These are phyloP conservation scores for Ophiosphaerella korrae DNA, from an alignment of 2,329 filamentous ascomycete genomes.

Conservation along the genomic window DNA sequence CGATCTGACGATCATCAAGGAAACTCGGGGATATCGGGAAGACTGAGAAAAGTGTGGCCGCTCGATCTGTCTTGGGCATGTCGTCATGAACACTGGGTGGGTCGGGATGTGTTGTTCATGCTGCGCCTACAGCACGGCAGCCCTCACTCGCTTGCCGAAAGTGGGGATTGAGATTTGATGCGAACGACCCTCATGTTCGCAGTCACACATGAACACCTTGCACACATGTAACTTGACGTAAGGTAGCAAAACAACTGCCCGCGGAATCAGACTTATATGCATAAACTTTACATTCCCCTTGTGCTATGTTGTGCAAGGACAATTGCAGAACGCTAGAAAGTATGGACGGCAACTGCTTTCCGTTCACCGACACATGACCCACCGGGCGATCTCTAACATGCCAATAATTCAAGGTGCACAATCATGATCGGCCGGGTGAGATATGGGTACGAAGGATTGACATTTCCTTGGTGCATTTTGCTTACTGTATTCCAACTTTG, in stretches of 20 bases:
- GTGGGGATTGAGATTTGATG: too few relatives aligned
- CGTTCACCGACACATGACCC: slow-evolving; percentile 18
- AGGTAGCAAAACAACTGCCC: not conserved
- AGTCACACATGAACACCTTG: not conserved
- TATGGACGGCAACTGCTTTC: slow-evolving; percentile 22
- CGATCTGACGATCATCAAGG: not conserved
- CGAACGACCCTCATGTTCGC: not conserved
- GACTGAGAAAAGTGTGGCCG: not conserved
- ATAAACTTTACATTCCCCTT: not conserved
- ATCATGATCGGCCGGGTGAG: slow-evolving; percentile 1
- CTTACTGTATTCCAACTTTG: slow-evolving; percentile 10
- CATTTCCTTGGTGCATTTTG: slow-evolving; percentile 11
- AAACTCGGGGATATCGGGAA: slow-evolving; percentile 1
- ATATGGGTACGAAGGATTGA: slow-evolving; percentile 10
- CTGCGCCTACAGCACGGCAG: too few relatives aligned
- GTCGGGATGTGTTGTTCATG: too few relatives aligned
- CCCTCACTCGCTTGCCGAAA: too few relatives aligned
- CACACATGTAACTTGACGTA: not conserved
- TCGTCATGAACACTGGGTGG: too few relatives aligned
- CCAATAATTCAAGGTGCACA: slow-evolving; percentile 1
- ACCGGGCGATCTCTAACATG: not conserved
- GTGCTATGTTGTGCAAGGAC: slow-evolving; percentile 5
- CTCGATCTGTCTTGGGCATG: too few relatives aligned
- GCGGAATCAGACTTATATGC: not conserved
- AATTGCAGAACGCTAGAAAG: not conserved